phyloP scores from a whole-genome alignment of 2,329 filamentous ascomycete species.

The Fusarium devonianum region DNA sequence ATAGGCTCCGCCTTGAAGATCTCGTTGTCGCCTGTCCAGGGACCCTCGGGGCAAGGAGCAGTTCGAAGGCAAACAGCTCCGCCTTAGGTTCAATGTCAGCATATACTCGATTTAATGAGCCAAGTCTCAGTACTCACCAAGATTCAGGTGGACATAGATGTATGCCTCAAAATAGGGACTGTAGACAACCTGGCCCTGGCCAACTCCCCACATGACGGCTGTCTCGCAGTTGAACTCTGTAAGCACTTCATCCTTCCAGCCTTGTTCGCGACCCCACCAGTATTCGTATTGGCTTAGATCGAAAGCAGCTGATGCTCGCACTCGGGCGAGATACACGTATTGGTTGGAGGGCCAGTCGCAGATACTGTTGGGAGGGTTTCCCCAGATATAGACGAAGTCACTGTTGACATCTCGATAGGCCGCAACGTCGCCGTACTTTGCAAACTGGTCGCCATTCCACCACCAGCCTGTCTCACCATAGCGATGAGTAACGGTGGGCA shows the following conservation, averaged over 20 bases:
- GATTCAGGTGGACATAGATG: slow-evolving; percentile 45
- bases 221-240: slow-evolving; percentile 46
- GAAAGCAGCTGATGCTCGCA: slow-evolving; percentile 46
- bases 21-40: slow-evolving; percentile 48
- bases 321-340: slow-evolving; percentile 50
- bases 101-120: fast-evolving
- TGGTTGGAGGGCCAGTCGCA: slow-evolving; percentile 33
- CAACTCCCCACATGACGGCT: slow-evolving; percentile 49
- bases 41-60: slow-evolving; percentile 44
- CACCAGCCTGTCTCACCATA: slow-evolving; percentile 41
- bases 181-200: slow-evolving; percentile 50
- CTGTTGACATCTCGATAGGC: slow-evolving; percentile 49
- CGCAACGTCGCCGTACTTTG: slow-evolving; percentile 50
- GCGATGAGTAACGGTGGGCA: slow-evolving; percentile 47
- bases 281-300: slow-evolving; percentile 50
- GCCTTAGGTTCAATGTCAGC: slow-evolving; percentile 2
- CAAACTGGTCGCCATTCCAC: slow-evolving; percentile 44
- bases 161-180: slow-evolving; percentile 47
- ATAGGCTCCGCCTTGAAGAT: slow-evolving; percentile 47
- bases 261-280: slow-evolving; percentile 49
- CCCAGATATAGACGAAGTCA: slow-evolving; percentile 49
- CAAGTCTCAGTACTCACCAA: slow-evolving; percentile 11
- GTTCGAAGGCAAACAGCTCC: slow-evolving; percentile 22
- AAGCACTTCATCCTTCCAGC: slow-evolving; percentile 47
- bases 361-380: slow-evolving; percentile 47